Percentiles rank a stretch among this genome's conserved stretches.
Conservation (phyloP, 352 stramenopile species). For the Thalassiosira livingstoniorum region DNA sequence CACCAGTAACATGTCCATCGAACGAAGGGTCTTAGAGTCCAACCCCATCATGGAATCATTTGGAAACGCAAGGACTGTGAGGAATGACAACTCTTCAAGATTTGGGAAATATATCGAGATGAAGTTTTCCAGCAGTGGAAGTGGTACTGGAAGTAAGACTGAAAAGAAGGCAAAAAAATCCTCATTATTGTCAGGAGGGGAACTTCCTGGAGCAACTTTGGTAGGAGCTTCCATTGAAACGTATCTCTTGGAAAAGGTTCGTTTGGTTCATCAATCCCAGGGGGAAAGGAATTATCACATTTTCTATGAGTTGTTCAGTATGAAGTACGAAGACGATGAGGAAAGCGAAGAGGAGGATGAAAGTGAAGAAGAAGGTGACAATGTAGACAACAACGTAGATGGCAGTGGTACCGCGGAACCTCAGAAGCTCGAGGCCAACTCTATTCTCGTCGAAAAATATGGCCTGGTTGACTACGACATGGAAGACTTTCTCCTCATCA, state of each 20-base stretch:
- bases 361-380: neutral
- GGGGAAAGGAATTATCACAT: constrained; percentile 99
- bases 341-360: neutral
- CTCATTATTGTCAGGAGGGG: no score
- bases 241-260: constrained; percentile 98
- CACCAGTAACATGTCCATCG: constrained; percentile 31
- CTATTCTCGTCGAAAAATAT: constrained; percentile 22
- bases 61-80: constrained; percentile 95
- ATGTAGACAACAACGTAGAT: neutral
- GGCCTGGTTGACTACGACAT: constrained; percentile 41
- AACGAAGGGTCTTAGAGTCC: constrained; percentile 65
- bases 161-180: no score
- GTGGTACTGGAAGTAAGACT: neutral
- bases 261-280: constrained; percentile 92
- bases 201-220: constrained; percentile 23
- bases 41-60: constrained; percentile 98
- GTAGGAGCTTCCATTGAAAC: constrained; percentile 88
- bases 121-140: constrained; percentile 84
- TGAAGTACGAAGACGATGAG: constrained; percentile 20
- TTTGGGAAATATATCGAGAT: constrained; percentile 99
- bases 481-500: constrained; percentile 57
- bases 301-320: constrained; percentile 94
- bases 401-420: neutral
- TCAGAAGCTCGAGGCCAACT: neutral
- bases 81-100: constrained; percentile 96